Evolutionary conservation across 306 rosid genomes (phyloP), one percentile per base, ranked within the genome.

Genomic region (Sphenostylis stenocarpa): DNA sequence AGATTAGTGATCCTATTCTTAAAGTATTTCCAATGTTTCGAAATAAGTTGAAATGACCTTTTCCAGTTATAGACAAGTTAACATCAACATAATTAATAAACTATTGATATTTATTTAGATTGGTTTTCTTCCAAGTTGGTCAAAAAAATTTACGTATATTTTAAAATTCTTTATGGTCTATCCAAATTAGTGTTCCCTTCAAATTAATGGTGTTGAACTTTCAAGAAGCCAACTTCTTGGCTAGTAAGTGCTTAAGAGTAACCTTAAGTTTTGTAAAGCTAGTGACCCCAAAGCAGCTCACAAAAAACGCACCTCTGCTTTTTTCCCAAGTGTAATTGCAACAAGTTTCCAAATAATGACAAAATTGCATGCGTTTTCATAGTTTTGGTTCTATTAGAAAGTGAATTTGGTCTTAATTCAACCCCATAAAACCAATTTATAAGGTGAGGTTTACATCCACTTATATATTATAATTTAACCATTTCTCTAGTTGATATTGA

Each of bases 31-130:
- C 45, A 38, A 33, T 64, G 55, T 75, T 80, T 80, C 45, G 67
- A 28, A 58, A 61, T 74, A 39, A 48, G 67, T 36, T 75, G 72
- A 47, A 60, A 67, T 51, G 29, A 67, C 52, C 70, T 39, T 70
- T 36, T 64, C 11, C 33, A 23, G 38, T 56, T 65, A 38, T 65
- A 70, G 53, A 76, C 68, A 38, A 70, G 34, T 64, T 28, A 55
- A 28, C 6, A 10, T 21, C 14, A 28, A 14, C 49, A 45, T 72
- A 66, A 62, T 43, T 53, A 64, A 34, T 64, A 52, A 16, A 67
- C 76, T 23, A 21, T 53, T 36, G 51, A 26, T 71, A 19, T 57
- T 31, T 56, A 43, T 53, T 67, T 72, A 53, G n/a, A 72, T 65
- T 65, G 63, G 55, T 65, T 72, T 55, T 60, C 21, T 55, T 45